Conservation (phyloP, 768 basidiomycete species). For the Auricularia sp. region DNA sequence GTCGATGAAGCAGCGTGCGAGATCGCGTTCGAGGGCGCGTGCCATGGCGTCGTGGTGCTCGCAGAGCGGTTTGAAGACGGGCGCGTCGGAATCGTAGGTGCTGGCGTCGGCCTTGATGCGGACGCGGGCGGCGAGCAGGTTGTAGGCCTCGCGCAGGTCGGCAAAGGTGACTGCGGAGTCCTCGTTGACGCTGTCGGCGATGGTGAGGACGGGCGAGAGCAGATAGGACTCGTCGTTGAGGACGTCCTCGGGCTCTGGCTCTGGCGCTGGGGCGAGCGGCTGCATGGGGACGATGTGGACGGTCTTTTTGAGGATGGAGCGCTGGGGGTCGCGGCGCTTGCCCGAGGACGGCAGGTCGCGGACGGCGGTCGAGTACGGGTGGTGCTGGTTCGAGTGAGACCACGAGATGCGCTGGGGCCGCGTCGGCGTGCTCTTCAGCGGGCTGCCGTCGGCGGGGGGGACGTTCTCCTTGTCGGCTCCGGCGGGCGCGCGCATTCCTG, state of each 20-base stretch:
- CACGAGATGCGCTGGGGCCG: conserved; percentile 34
- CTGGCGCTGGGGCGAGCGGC: conserved; percentile 42
- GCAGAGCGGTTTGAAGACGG: conserved; percentile 48
- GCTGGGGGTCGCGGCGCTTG: conserved; percentile 28
- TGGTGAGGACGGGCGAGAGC: conserved; percentile 48
- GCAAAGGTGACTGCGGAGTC: conserved; percentile 32
- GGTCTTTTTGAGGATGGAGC: conserved; percentile 61
- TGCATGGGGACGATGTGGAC: conserved; percentile 21
- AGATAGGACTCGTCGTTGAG: conserved; percentile 55
- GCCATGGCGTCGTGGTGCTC: conserved; percentile 42
- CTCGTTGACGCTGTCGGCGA: conserved; percentile 29
- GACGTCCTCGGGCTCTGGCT: conserved; percentile 69
- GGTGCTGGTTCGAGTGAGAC: conserved; percentile 42
- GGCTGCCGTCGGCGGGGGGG: conserved; percentile 12
- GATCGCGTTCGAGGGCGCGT: conserved; percentile 54
- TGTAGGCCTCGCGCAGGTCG: conserved; percentile 66
- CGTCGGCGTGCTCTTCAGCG: conserved; percentile 10
- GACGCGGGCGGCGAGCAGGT: conserved; percentile 55
- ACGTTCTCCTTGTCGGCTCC: conserved; percentile 38
- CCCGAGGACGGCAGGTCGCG: conserved; percentile 6
- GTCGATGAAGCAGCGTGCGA: conserved; percentile 53
- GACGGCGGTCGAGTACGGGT: conserved; percentile 14
- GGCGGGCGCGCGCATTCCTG: not conserved
- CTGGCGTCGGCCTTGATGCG: conserved; percentile 40
- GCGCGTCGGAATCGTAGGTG: conserved; percentile 43